Evolutionary conservation across 1,284 basidiomycete species (phyloP), one percentile per base, ranked within the genome.

Genomic region (Gymnopus androsaceus): DNA sequence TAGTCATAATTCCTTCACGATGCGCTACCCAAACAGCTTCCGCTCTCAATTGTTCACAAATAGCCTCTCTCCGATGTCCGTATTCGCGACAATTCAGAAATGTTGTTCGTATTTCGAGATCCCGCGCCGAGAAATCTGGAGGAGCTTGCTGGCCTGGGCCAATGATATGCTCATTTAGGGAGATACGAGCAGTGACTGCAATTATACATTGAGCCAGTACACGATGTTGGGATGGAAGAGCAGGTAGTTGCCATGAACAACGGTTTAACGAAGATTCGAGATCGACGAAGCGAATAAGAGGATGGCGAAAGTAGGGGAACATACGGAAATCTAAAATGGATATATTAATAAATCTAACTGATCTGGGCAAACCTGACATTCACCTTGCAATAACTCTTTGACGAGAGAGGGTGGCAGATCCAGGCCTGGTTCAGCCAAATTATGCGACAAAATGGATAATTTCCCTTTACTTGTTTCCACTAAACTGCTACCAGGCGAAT

Each of bases 1-100:
- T 27, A 6, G 33, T 36, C 23, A 49, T 50, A 4, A 51, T 36
- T 17, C 48, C 54, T 38, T 56, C 54, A 27, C 15, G 17, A 12
- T 51, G 54, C 4, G 54, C 54, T 17, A 37, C 25, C 48, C 54
- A 40, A n/a, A 37, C 38, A 1, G 54, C 54, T 37, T 56, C 48
- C n/a, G 25, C 21, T 44, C 41, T 31, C 30, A 56, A 11, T 12
- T 56, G 48, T 27, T 51, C 37, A 19, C 47, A 56, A 19, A 56
- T 33, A 9, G 28, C 15, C 25, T 54, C 53, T 38, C 53, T 46
- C 6, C 27, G 31, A 19, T 28, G 33, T 27, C 53, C 53, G 25
- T 40, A 40, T 1, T 40, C 12, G 14, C 53, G 44, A 37, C 33
- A 37, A 27, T 54, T 36, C 9, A 42, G 6, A 5, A 7, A 23